Percentiles rank a stretch among this genome's conserved stretches.
Evolutionary conservation across 306 rosid species (phyloP).

Genomic region (Rosa lucieae): DNA sequence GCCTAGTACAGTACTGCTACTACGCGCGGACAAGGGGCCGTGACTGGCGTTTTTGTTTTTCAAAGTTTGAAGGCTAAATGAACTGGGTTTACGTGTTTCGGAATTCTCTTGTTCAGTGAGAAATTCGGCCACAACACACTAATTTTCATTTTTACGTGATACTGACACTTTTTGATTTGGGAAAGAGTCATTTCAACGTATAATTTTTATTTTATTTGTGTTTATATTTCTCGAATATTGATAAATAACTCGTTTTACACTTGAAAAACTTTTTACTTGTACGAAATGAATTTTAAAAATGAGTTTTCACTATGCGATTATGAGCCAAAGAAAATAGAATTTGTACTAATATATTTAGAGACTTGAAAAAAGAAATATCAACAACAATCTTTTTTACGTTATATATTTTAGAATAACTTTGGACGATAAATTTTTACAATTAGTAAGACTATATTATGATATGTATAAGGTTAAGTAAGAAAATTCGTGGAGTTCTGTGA

Average conservation of each 20-base stretch:
- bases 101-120: background rate
- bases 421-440: background rate
- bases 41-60: background rate
- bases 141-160: background rate
- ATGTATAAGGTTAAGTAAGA: background rate
- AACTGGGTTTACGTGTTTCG: background rate
- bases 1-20: background rate
- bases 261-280: no score
- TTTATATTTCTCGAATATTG: background rate
- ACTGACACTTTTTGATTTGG: background rate
- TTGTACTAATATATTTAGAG: background rate
- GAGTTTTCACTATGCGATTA: background rate
- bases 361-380: background rate
- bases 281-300: background rate
- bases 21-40: slow-evolving; percentile 16
- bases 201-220: background rate
- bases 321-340: background rate
- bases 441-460: no score
- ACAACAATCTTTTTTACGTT: background rate
- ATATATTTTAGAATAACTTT: background rate
- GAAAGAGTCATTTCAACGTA: no score
- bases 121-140: no score
- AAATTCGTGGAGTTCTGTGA: background rate
- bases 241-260: background rate
- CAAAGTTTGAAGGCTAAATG: background rate